These are phyloP conservation scores for Corylus americana DNA, from an alignment of 306 rosid genomes.

Conservation along the genomic window DNA sequence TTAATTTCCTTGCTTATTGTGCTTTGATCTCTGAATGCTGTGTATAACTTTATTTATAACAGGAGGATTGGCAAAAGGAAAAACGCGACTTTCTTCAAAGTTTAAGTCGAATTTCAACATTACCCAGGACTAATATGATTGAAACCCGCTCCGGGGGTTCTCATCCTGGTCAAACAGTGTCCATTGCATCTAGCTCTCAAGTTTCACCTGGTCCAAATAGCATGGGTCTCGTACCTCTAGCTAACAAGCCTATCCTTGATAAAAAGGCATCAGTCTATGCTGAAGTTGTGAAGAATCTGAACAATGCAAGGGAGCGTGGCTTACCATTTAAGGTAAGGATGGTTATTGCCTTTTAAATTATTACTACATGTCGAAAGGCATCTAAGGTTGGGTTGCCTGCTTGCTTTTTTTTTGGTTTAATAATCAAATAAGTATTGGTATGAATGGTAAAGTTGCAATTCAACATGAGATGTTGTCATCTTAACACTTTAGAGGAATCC, in stretches of 20 bases:
- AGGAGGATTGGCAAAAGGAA: conserved; percentile 99
- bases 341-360: conserved; percentile 9
- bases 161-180: conserved; percentile 56
- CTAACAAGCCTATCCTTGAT: conserved; percentile 69
- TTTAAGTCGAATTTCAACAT: conserved; percentile 80
- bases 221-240: conserved; percentile 59
- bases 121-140: conserved; percentile 78
- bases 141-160: conserved; percentile 46
- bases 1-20: neutral
- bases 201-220: conserved; percentile 49
- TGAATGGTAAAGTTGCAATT: conserved; percentile 16
- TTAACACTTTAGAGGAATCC: too few species aligned
- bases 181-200: conserved; percentile 56
- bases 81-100: conserved; percentile 96
- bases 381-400: conserved; percentile 18
- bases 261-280: conserved; percentile 79
- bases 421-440: conserved; percentile 21
- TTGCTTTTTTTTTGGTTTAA: conserved; percentile 3
- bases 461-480: conserved; percentile 13
- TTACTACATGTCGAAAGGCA: conserved; percentile 3
- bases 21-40: conserved; percentile 28
- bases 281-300: conserved; percentile 78
- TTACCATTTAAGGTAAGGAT: conserved; percentile 74
- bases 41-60: conserved; percentile 39
- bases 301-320: conserved; percentile 82